Evolutionary conservation across 208 protist genomes (phyloP).

Genomic region (Trypanosoma mega): DNA sequence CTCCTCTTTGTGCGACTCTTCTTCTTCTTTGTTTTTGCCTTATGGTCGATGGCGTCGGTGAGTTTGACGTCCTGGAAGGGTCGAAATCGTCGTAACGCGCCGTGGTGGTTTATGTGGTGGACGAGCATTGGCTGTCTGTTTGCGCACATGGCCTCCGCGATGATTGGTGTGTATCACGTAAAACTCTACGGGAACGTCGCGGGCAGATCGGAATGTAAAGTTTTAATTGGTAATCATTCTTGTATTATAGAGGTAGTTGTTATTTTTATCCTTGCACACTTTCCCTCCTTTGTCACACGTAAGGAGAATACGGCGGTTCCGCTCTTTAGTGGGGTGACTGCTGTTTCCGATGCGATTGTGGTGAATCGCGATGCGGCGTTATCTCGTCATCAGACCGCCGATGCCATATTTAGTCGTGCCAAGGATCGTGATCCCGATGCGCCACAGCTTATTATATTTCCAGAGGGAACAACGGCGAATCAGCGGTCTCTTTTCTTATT

Average conservation of each 20-base stretch:
- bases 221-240: slow-evolving; percentile 80
- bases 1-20: slow-evolving; percentile 59
- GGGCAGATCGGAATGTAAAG: slow-evolving; percentile 48
- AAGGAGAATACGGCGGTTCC: slow-evolving; percentile 65
- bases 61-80: slow-evolving; percentile 28
- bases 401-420: slow-evolving; percentile 56
- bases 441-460: slow-evolving; percentile 84
- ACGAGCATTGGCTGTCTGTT: slow-evolving; percentile 31
- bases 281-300: slow-evolving; percentile 82
- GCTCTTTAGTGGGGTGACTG: slow-evolving; percentile 55
- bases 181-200: slow-evolving; percentile 62
- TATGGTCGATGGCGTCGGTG: slow-evolving; percentile 32
- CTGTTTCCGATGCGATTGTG: slow-evolving; percentile 56
- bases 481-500: slow-evolving; percentile 77
- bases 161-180: slow-evolving; percentile 62
- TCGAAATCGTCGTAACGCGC: slow-evolving; percentile 42
- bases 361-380: slow-evolving; percentile 68
- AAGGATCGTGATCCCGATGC: slow-evolving; percentile 32
- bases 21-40: slow-evolving; percentile 35
- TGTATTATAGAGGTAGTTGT: slow-evolving; percentile 78
- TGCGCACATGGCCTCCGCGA: slow-evolving; percentile 27
- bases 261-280: slow-evolving; percentile 49
- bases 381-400: slow-evolving; percentile 52
- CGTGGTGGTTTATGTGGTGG: slow-evolving; percentile 56
- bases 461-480: slow-evolving; percentile 86